Percentiles rank a stretch among this genome's conserved stretches.
Evolutionary conservation across 805 yeast genomes (phyloP).

Genomic region (Yamadazyma paraphyllophila): DNA sequence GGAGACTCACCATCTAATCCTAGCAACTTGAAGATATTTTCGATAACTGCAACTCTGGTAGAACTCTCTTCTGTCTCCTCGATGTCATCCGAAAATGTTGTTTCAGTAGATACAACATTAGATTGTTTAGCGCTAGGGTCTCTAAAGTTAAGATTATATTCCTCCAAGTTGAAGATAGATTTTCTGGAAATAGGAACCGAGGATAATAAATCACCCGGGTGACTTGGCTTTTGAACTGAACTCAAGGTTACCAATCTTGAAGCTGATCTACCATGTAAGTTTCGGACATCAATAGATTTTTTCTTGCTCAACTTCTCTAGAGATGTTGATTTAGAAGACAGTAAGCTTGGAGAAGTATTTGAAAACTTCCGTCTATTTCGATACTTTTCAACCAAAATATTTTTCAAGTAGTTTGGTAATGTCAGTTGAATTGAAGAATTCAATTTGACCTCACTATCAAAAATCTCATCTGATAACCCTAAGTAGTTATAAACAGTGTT

Average conservation of each 20-base stretch:
- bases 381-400: conserved; percentile 50
- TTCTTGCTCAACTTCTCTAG: conserved; percentile 7
- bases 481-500: conserved; percentile 85
- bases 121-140: conserved; percentile 7
- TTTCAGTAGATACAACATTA: conserved; percentile 6
- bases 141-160: conserved; percentile 7
- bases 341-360: not conserved
- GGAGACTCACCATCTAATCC: conserved; percentile 50
- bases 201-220: conserved; percentile 84
- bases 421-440: conserved; percentile 40
- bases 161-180: conserved; percentile 23
- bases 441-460: conserved; percentile 67
- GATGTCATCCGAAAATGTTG: conserved; percentile 48
- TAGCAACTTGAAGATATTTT: conserved; percentile 63
- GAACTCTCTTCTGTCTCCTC: conserved; percentile 74
- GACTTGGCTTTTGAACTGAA: conserved; percentile 52
- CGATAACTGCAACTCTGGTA: conserved; percentile 62
- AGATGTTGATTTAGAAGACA: conserved; percentile 7
- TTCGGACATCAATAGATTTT: conserved; percentile 5
- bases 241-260: conserved; percentile 46
- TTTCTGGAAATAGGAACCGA: conserved; percentile 68
- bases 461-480: conserved; percentile 78
- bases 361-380: not conserved
- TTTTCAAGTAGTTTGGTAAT: conserved; percentile 64
- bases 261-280: conserved; percentile 16